phyloP scores from a whole-genome alignment of 805 yeast species.

The Saturnispora sanitii region DNA sequence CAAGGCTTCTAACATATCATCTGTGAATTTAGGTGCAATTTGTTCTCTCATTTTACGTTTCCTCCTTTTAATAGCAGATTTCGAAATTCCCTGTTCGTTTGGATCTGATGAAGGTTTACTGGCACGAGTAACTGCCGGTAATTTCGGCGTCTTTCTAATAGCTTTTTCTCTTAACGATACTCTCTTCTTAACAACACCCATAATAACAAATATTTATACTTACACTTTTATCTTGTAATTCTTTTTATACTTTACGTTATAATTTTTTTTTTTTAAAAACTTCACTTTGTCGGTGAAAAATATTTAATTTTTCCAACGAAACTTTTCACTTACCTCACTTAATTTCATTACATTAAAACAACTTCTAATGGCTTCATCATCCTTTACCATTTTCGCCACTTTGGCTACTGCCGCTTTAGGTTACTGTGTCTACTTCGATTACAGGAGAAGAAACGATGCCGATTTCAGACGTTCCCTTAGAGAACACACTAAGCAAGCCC shows the following conservation, averaged over 20 bases:
- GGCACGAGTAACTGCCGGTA: conserved; percentile 12
- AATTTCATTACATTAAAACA: conserved; percentile 3
- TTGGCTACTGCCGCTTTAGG: conserved; percentile 46
- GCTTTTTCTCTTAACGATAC: conserved; percentile 35
- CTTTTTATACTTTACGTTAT: not conserved
- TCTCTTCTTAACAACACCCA: conserved; percentile 32
- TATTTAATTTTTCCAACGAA: not conserved
- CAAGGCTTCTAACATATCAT: conserved; percentile 48
- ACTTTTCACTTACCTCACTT: not conserved
- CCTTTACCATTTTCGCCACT: conserved; percentile 17
- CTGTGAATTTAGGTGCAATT: conserved; percentile 53
- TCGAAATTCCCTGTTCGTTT: conserved; percentile 42
- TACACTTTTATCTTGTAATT: not conserved
- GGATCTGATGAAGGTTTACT: conserved; percentile 26
- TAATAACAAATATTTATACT: not conserved
- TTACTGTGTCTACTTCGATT: conserved; percentile 85
- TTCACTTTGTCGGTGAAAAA: not conserved
- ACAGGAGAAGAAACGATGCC: conserved; percentile 72
- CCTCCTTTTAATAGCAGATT: conserved; percentile 54
- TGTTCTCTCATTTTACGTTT: conserved; percentile 54
- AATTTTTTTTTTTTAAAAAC: not conserved
- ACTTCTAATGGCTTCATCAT: conserved; percentile 13
- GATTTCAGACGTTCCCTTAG: conserved; percentile 73
- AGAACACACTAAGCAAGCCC: conserved; percentile 52
- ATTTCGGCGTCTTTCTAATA: conserved; percentile 20